These are phyloP conservation scores for Schizophyllum commune DNA, from an alignment of 1,284 basidiomycete genomes.

Conservation along the genomic window DNA sequence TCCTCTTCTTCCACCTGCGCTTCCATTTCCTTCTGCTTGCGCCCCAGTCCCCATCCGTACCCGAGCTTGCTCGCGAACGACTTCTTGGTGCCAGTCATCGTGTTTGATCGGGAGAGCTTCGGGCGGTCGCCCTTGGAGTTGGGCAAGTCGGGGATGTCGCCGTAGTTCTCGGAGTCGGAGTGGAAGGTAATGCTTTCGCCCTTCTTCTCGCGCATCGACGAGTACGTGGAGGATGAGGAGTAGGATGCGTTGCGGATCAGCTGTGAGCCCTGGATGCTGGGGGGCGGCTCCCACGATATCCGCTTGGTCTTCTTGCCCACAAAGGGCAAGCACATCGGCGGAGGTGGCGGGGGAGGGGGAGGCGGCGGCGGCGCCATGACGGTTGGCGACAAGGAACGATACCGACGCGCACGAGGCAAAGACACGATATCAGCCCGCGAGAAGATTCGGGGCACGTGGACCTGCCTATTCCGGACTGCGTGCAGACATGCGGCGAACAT, in stretches of 20 bases:
- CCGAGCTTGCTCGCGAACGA: conserved; percentile 39
- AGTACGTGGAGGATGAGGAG: conserved; percentile 28
- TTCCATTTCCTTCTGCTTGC: conserved; percentile 41
- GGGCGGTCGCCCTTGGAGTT: conserved; percentile 16
- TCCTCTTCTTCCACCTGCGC: conserved; percentile 22
- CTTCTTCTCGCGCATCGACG: conserved; percentile 23
- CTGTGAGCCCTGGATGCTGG: conserved; percentile 20
- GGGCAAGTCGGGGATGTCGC: conserved; percentile 17
- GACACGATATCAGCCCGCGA: neutral
- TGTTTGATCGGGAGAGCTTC: conserved; percentile 34
- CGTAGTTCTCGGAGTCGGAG: conserved; percentile 52
- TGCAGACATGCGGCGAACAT: neutral
- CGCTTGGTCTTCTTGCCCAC: conserved; percentile 33
- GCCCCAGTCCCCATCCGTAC: conserved; percentile 65
- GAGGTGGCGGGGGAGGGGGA: conserved; percentile 41
- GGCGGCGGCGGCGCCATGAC: conserved; percentile 33
- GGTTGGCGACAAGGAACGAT: conserved; percentile 10
- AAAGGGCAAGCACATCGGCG: conserved; percentile 52
- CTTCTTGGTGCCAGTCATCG: conserved; percentile 37
- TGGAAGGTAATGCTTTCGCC: conserved; percentile 38
- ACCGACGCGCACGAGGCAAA: neutral
- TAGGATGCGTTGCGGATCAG: conserved; percentile 30
- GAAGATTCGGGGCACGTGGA: neutral
- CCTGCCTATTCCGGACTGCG: neutral
- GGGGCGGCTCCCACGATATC: conserved; percentile 34